A percentile compares a stretch with the other conserved stretches of the same genome.
Evolutionary conservation across 495 filamentous ascomycete genomes (phyloP).

Genomic region (Penicillium riverlandense): DNA sequence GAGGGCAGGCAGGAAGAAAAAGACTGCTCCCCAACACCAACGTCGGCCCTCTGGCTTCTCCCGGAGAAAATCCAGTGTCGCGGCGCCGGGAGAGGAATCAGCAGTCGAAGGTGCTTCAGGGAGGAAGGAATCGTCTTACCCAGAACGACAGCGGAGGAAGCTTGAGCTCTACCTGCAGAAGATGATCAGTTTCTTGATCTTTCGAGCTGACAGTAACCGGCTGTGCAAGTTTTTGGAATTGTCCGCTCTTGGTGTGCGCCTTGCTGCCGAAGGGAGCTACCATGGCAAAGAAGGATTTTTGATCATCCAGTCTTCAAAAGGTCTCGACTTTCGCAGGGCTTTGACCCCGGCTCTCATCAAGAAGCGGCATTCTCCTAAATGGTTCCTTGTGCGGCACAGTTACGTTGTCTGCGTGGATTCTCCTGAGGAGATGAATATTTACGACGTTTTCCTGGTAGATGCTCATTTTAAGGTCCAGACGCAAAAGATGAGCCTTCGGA

Average conservation of each 20-base stretch:
- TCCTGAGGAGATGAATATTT: conserved; percentile 97
- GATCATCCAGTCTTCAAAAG: conserved; percentile 84
- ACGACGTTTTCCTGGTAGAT: conserved; percentile 95
- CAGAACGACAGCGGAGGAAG: conserved; percentile 71
- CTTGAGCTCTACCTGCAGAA: conserved; percentile 90
- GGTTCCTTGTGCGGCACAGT: conserved; percentile 96
- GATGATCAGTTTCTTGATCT: conserved; percentile 91
- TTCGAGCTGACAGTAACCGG: conserved; percentile 90
- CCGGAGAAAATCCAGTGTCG: conserved; percentile 51
- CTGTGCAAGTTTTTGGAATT: conserved; percentile 94
- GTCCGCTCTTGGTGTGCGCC: conserved; percentile 87
- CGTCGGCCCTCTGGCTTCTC: conserved; percentile 48
- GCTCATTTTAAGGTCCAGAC: conserved; percentile 71
- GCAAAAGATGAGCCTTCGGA: conserved; percentile 50
- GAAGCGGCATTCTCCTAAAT: conserved; percentile 80
- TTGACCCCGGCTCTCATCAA: conserved; percentile 69
- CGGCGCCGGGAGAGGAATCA: conserved; percentile 20
- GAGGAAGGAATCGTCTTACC: conserved; percentile 47
- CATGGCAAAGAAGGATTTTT: conserved; percentile 97
- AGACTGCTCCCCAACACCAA: conserved; percentile 31
- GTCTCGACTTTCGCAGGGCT: conserved; percentile 79
- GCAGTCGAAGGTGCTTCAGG: conserved; percentile 34
- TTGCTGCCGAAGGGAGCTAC: conserved; percentile 92
- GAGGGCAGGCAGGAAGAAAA: conserved; percentile 47
- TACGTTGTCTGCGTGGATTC: conserved; percentile 98